phyloP scores from a whole-genome alignment of 2,329 filamentous ascomycete species.

The Fusarium xylarioides region DNA sequence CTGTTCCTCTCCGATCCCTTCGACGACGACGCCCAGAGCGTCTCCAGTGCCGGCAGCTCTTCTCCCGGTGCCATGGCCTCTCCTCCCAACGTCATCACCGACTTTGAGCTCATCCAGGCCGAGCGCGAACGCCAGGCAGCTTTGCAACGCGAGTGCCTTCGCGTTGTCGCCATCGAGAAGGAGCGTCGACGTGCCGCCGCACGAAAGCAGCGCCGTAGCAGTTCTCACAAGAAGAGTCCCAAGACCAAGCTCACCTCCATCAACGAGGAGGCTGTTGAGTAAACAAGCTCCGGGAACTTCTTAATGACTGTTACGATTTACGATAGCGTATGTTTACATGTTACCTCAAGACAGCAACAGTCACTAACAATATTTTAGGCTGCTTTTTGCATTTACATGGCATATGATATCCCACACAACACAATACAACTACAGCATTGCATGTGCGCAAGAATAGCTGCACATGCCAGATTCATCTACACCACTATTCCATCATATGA shows the following conservation, averaged over 20 bases:
- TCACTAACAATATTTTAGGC: slow-evolving; percentile 36
- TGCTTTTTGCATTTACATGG: slow-evolving; percentile 39
- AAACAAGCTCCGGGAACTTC: slow-evolving; percentile 33
- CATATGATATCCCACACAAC: slow-evolving; percentile 33
- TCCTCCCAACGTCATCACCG: slow-evolving; percentile 52
- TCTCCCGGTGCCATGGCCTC: slow-evolving; percentile 46
- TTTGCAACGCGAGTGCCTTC: slow-evolving; percentile 62
- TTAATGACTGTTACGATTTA: slow-evolving; percentile 44
- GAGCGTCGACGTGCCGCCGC: slow-evolving; percentile 57
- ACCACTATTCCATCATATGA: slow-evolving; percentile 31
- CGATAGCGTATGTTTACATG: slow-evolving; percentile 36
- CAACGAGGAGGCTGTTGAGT: slow-evolving; percentile 55
- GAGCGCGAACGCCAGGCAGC: slow-evolving; percentile 59
- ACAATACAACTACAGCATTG: slow-evolving; percentile 13
- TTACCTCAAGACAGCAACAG: neutral
- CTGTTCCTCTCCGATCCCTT: slow-evolving; percentile 63
- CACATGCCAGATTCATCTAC: slow-evolving; percentile 34
- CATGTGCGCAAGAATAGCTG: slow-evolving; percentile 33
- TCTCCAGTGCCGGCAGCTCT: slow-evolving; percentile 57
- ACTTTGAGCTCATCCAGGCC: slow-evolving; percentile 60
- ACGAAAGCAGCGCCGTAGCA: slow-evolving; percentile 51
- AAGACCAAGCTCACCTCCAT: slow-evolving; percentile 61
- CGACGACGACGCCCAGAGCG: slow-evolving; percentile 60
- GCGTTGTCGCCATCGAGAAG: slow-evolving; percentile 63
- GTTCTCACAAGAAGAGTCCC: slow-evolving; percentile 58